A percentile compares a stretch with the other conserved stretches of the same genome.
Conservation (phyloP, 495 filamentous ascomycete species). For the Aspergillus bridgeri region DNA sequence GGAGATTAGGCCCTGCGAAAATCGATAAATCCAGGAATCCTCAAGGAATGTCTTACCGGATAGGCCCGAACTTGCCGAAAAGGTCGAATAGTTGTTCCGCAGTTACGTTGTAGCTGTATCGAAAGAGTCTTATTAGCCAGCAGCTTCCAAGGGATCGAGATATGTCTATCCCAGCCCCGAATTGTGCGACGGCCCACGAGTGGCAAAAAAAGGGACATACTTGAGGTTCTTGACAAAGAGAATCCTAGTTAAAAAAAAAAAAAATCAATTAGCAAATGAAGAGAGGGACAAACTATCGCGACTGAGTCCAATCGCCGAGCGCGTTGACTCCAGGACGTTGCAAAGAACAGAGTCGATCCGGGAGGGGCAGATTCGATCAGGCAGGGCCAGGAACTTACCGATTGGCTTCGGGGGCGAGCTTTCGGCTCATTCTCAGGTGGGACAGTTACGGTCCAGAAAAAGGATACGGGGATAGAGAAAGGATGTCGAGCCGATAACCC, state of each 20-base stretch:
- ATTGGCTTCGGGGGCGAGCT: conserved; percentile 96
- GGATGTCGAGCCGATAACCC: conserved; percentile 18
- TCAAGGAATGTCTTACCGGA: conserved; percentile 61
- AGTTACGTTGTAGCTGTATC: conserved; percentile 84
- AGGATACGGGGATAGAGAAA: neutral
- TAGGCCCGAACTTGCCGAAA: conserved; percentile 90
- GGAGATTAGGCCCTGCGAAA: neutral
- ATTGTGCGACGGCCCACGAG: conserved; percentile 6
- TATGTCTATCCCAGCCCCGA: neutral
- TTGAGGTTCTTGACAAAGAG: conserved; percentile 98
- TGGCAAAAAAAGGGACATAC: conserved; percentile 46
- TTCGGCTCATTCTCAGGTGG: conserved; percentile 53
- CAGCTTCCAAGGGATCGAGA: neutral
- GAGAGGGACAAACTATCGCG: neutral
- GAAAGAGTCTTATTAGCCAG: conserved; percentile 12
- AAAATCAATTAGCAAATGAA: conserved; percentile 18
- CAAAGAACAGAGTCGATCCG: neutral
- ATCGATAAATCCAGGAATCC: neutral
- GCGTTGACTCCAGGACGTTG: neutral
- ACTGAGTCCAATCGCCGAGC: neutral
- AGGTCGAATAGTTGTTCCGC: conserved; percentile 92
- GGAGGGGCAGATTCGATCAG: conserved; percentile 11
- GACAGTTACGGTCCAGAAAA: conserved; percentile 15
- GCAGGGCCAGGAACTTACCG: conserved; percentile 60
- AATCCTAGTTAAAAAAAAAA: conserved; percentile 64